Evolutionary conservation across 352 stramenopile genomes (phyloP).

Genomic region (Globisporangium cylindrosporum): DNA sequence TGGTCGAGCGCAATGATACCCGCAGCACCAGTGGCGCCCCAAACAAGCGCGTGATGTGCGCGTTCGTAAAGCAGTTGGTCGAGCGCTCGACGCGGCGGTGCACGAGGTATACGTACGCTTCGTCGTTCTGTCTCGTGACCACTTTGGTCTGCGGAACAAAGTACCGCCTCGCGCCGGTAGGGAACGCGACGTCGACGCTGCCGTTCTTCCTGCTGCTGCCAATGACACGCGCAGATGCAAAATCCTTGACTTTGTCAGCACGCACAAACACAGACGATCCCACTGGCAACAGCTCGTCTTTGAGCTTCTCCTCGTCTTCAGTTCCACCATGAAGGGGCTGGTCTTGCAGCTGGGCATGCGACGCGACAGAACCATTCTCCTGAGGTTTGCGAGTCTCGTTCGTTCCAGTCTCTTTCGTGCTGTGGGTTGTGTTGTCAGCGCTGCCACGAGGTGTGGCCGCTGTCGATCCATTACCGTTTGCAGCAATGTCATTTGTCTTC

Average conservation of each 20-base stretch:
- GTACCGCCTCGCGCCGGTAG: constrained; percentile 54
- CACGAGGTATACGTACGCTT: constrained; percentile 78
- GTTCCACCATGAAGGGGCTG: not conserved
- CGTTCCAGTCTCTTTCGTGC: constrained; percentile 14
- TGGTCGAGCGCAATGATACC: constrained; percentile 61
- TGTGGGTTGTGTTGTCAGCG: constrained; percentile 1
- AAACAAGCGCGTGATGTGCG: constrained; percentile 77
- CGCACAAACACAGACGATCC: constrained; percentile 62
- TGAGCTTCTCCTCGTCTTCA: not conserved
- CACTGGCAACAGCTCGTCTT: constrained; percentile 28
- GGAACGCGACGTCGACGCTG: constrained; percentile 68
- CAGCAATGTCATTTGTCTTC: not conserved
- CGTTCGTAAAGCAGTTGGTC: constrained; percentile 77
- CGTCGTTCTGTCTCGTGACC: constrained; percentile 38
- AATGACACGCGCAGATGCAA: constrained; percentile 61
- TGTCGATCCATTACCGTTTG: not conserved
- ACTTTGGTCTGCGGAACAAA: constrained; percentile 61
- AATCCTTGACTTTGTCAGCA: constrained; percentile 62
- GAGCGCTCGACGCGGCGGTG: constrained; percentile 82
- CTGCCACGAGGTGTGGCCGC: not conserved
- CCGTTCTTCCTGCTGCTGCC: constrained; percentile 51
- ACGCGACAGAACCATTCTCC: not conserved
- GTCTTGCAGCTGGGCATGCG: not conserved
- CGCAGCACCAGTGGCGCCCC: constrained; percentile 69
- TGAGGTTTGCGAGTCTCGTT: not conserved